Base-by-base conservation (phyloP, 768 basidiomycete genomes). In the Lactifluus piperatus region DNA sequence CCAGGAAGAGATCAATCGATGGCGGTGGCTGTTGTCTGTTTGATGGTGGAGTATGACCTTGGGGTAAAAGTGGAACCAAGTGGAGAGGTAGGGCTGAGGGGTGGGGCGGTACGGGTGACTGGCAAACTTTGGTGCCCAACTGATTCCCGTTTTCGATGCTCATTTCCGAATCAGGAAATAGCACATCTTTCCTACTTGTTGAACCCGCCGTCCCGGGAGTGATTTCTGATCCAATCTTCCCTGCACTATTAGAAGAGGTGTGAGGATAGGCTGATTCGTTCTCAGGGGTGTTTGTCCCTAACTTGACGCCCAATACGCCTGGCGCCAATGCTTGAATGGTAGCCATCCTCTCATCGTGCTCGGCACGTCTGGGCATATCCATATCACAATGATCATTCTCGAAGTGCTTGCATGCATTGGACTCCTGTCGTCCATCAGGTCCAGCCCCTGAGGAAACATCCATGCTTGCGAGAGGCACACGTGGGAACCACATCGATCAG, bases 371-470 rank as follows among this genome's bases (percentile, higher is more conserved):
- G 50, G 45, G 32, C 32, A 49, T 53, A 34, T 46, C 54, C 32
- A 49, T 53, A 34, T 46, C 54, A 16, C 34, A 22, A 11, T 56
- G 56, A 5, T 37, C n/a, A n/a, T 52, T 14, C 54, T 64, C 46
- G 57, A 58, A 39, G 20, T 41, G 39, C 24, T 44, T 36, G 29
- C 52, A 9, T 9, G 26, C 29, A 30, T 44, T 30, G 8, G n/a
- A 34, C 46, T 56, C 37, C 39, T 27, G 41, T 49, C 13, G 48
- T 27, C 39, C 39, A 29, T 53, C 60, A 18, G 46, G 51, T 32
- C 24, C 51, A 39, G 49, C 14, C 11, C 56, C 51, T 13, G n/a
- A 37, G 29, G 30, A 48, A 29, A 22, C 26, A 14, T 36, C 14
- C 20, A 30, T 11, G 34, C 26, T 22, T 4, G n/a, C 32, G 5